phyloP scores from a whole-genome alignment of 2,329 filamentous ascomycete species.

The Taxawa tesnikishii region DNA sequence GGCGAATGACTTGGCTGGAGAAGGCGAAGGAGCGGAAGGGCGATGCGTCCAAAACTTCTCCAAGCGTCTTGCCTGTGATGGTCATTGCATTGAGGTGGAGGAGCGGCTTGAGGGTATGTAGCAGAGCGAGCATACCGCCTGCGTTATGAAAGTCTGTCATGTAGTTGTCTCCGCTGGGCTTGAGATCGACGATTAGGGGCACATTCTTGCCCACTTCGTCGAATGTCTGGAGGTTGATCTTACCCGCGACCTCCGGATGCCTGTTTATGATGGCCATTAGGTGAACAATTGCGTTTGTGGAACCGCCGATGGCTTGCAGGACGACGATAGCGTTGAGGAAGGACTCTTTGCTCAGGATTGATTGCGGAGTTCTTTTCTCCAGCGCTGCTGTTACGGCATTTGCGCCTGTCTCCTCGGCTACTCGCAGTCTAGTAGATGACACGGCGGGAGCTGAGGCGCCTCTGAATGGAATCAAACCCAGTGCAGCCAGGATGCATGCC shows the following conservation, averaged over 20 bases:
- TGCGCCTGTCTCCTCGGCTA: conserved; percentile 42
- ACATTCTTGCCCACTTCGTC: conserved; percentile 36
- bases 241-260: conserved; percentile 33
- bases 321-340: conserved; percentile 35
- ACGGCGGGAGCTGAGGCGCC: conserved; percentile 43
- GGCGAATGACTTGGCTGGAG: conserved; percentile 30
- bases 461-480: conserved; percentile 41
- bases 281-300: conserved; percentile 31
- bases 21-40: conserved; percentile 30
- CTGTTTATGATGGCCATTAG: conserved; percentile 35
- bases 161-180: conserved; percentile 37
- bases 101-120: conserved; percentile 33
- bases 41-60: conserved; percentile 30
- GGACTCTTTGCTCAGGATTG: conserved; percentile 32
- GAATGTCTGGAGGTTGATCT: conserved; percentile 32
- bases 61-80: conserved; percentile 34
- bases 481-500: conserved; percentile 39
- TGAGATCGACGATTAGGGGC: conserved; percentile 38
- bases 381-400: conserved; percentile 33
- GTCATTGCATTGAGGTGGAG: conserved; percentile 34
- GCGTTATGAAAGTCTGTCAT: conserved; percentile 45
- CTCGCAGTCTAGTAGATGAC: conserved; percentile 36
- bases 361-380: conserved; percentile 27
- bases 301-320: conserved; percentile 32
- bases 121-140: conserved; percentile 36